Evolutionary conservation across 2,329 filamentous ascomycete species (phyloP), one percentile per base, ranked within the genome.

Genomic region (Colletotrichum lupini): DNA sequence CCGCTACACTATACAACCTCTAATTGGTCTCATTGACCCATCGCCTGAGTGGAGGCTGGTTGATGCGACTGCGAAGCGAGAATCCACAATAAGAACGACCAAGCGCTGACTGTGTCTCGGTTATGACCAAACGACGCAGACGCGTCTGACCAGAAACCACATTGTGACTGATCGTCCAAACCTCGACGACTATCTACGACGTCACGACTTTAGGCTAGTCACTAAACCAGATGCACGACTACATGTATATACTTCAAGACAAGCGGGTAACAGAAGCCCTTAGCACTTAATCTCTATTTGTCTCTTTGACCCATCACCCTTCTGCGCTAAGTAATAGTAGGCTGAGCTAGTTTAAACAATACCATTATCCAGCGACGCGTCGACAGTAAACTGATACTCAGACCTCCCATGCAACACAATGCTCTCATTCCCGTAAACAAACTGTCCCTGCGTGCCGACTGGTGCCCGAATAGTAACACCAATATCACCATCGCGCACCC

Each of bases 1-100:
- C 70, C 70, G 56, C 70, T 73, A 73, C 70, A 73, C 70, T 73
- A 73, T 61, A 70, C 70, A 73, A 73, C 67, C 70, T 42, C 55
- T 55, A 7, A 19, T 14, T 24, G 60, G 11, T n/a, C 16, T 49
- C 19, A 9, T 5, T 22, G 19, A 22, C 42, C 42, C 42, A 22
- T 49, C 19, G 19, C 7, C 14, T 53, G 59, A 49, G 69, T 69
- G 69, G 69, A 72, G 66, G 66, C 66, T 55, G 46, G 30, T 59
- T 60, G 60, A 66, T 73, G 56, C 5, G 9, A 19, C 2, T 1
- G 0, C 0, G 3, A 19, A 0, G 9, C 46, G 26, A 35, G 55
- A 70, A 52, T 52, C 70, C 70, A 73, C 67, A 35, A 32, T 70
- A 73, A 70, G 26, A 37, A n/a, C 19, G 19, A 53, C n/a, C 19